Base-by-base conservation (phyloP, 768 basidiomycete genomes). In the Favolaschia claudopus region DNA sequence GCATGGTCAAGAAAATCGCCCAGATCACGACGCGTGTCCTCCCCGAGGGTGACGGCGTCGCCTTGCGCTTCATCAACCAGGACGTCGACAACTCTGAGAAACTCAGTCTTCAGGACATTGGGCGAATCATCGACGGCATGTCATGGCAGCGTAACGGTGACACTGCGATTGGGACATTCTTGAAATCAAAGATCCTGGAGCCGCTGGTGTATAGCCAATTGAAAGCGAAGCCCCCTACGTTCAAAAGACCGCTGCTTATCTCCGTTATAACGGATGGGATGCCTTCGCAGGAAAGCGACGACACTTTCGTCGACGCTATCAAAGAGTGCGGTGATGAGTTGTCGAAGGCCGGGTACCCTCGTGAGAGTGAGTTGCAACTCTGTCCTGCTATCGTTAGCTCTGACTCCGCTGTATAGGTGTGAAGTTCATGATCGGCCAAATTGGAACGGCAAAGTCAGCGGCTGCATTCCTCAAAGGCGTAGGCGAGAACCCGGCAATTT, bases 161-260 rank as follows among this genome's bases (percentile, higher is more conserved):
- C 38, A 64, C 58, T 36, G 33, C 38, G 34, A 53, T 64, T 47
- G 63, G 63, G 22, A 64, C 63, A 10, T 37, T 29, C 40, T 54
- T 64, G 32, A 38, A 39, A n/a, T 36, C 45, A 42, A 64, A 60
- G 55, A 60, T 64, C 38, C 63, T 64, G 39, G 37, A 64, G 58
- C 63, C 63, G 38, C 22, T 64, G 58, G 63, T 64, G 17, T 64
- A 64, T 59, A 42, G 42, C 47, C 50, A 55, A 29, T 32, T 63
- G 32, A 24, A 36, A 28, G 10, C 22, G 44, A 10, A 60, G 34
- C 36, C 44, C 31, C 19, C 8, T 36, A 60, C 40, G 15, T 44
- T 64, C 37, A 27, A 28, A 17, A 25, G 63, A 13, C 63, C 63
- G 37, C 59, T 64, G 25, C 63, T 64, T 40, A 44, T 64, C 39